Evolutionary conservation across 2,329 filamentous ascomycete species (phyloP).

Genomic region (Oidium heveae): DNA sequence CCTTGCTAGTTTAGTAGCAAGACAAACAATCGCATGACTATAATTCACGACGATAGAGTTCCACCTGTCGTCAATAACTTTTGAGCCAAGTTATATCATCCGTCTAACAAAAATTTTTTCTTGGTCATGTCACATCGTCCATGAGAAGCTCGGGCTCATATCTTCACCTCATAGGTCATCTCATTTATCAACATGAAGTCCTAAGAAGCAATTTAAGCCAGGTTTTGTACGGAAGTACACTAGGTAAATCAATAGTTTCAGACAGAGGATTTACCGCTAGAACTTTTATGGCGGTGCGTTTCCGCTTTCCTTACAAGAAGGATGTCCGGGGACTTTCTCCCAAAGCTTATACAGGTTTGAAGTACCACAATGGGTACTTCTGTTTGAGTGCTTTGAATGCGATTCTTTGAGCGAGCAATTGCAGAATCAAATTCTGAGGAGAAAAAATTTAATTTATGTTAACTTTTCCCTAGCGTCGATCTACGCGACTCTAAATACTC

Average conservation of each 20-base stretch:
- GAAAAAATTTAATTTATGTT: no score
- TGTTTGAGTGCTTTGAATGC: conserved; percentile 97
- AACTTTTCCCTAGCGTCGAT: no score
- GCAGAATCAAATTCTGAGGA: no score
- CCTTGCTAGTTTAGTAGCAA: conserved; percentile 13
- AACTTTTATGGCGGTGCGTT: conserved; percentile 97
- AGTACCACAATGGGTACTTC: conserved; percentile 24
- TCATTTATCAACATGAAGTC: conserved; percentile 1
- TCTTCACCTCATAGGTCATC: conserved; percentile 51
- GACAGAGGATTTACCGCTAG: not conserved
- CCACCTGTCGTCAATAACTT: conserved; percentile 14
- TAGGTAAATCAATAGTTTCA: not conserved
- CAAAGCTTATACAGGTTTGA: conserved; percentile 42
- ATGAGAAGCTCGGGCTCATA: conserved; percentile 48
- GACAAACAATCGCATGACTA: conserved; percentile 92
- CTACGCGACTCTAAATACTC: no score
- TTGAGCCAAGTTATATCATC: not conserved
- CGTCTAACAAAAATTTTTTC: not conserved
- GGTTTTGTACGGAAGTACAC: not conserved
- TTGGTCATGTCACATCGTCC: not conserved
- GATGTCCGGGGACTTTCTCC: conserved; percentile 99
- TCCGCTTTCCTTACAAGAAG: conserved; percentile 46
- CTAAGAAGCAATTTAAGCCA: not conserved
- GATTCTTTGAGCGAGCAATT: conserved; percentile 84
- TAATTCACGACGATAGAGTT: conserved; percentile 73